Evolutionary conservation across 23 red algal species (phyloP), one percentile per base, ranked within the genome.

Genomic region (Gracilaria domingensis): DNA sequence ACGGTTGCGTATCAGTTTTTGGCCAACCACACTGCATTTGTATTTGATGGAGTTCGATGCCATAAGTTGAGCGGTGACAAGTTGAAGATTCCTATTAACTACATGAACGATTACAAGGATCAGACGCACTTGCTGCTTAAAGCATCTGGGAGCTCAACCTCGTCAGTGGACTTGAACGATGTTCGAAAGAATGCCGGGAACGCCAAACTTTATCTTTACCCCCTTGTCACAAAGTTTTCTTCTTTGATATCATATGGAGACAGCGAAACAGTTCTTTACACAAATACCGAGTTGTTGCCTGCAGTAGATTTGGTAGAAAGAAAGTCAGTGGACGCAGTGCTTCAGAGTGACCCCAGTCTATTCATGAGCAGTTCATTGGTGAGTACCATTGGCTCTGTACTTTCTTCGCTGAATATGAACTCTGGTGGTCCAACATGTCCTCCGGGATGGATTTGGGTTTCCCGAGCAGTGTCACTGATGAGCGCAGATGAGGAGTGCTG

Each of bases 401-500:
- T 24, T 16, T 20, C 20, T 24, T 2, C 16, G 4, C 2, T 4
- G n/a, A 59, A 2, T 24, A 1, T 9, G 30, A 36, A 25, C 30
- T 8, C 17, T 16, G 12, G 25, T 6, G 36, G 35, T 4, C 16
- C 16, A 75, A 25, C n/a, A 21, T 75, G 69, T 16, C 6, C 69
- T 44, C 0, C 35, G 5, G 69, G 69, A 44, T 75, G 69, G 69
- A 75, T 45, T 23, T 26, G 4, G 20, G 69, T 75, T 47, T 75
- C 69, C 37, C 42, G 69, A 45, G 35, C 69, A 75, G 69, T 75
- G 35, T 47, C 69, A 23, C 16, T 75, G n/a, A 75, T 47, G 35
- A 75, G 69, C 13, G 39, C 39, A 26, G 69, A 75, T 23, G 69
- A 75, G 39, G 69, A 75, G 25, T 75, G 69, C 69, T 75, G 69